Evolutionary conservation across 2,329 filamentous ascomycete genomes (phyloP), one percentile per base, ranked within the genome.

Genomic region (Calonectria honghensis): DNA sequence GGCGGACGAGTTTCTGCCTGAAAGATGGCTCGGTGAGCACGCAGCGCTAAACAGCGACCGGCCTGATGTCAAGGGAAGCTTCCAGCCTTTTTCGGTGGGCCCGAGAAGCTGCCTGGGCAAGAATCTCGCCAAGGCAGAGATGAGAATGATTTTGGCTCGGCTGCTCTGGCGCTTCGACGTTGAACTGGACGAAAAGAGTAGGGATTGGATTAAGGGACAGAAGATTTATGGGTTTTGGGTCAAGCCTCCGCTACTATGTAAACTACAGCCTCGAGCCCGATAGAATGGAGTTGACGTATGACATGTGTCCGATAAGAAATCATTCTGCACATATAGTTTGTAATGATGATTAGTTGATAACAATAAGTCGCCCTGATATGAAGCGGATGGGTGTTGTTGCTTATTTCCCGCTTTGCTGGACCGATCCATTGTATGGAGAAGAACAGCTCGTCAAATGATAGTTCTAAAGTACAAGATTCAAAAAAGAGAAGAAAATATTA

Each of bases 141-240:
- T 78, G 65, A 64, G 74, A 4, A 52, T 78, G 20, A 77, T 79
- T 20, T 66, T 79, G 6, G 72, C 73, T 1, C 63, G 75, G 2
- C 14, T 79, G 14, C 50, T 79, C 13, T 79, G 78, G 78, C 64
- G 73, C 11, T 78, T 79, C 35, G 76, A 79, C 13, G 18, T 79
- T 41, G 75, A 77, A 27, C 51, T 78, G 20, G 31, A 71, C 29
- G 41, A 54, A 11, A 73, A 75, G 27, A 52, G 64, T 9, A 24
- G 68, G n/a, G 18, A 41, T 18, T 78, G 77, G 78, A 73, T 77
- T 31, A 39, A 73, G 10, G 74, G 73, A 9, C 78, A 78, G 50
- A 75, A 50, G 50, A 74, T 79, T 5, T 79, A 76, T 31, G 78
- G 75, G n/a, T 78, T 79, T 29, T 79, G 78, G 78, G 76, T 74